Evolutionary conservation across 352 stramenopile species (phyloP).

Genomic region (Globisporangium parvum): DNA sequence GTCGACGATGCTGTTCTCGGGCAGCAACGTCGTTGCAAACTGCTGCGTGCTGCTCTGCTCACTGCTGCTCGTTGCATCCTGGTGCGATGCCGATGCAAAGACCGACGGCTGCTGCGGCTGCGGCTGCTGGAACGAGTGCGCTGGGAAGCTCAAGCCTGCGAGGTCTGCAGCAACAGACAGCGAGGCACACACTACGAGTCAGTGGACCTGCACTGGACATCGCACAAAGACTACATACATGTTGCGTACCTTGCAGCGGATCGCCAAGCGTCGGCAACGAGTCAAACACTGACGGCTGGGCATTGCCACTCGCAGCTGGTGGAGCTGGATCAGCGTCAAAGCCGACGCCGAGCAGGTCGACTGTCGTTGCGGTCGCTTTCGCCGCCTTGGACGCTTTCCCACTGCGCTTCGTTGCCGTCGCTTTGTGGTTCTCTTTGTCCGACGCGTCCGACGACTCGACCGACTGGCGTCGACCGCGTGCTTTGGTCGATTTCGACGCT

Average conservation of each 20-base stretch:
- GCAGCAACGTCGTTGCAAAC: conserved; percentile 47
- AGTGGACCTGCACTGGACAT: no score
- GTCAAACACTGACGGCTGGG: conserved; percentile 38
- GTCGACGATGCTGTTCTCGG: conserved; percentile 66
- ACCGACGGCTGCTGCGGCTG: conserved; percentile 4
- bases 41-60: conserved; percentile 3
- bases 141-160: conserved; percentile 41
- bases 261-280: conserved; percentile 12
- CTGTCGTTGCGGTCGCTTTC: conserved; percentile 16
- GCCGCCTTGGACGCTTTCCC: conserved; percentile 14
- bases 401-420: conserved; percentile 7
- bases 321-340: conserved; percentile 21
- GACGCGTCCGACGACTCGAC: conserved; percentile 32
- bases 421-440: conserved; percentile 30
- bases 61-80: not conserved
- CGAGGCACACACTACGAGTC: not conserved
- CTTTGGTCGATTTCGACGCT: conserved; percentile 12
- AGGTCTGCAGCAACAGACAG: conserved; percentile 23
- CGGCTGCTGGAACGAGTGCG: conserved; percentile 8
- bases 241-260: conserved; percentile 29
- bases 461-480: conserved; percentile 24
- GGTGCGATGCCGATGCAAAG: not conserved
- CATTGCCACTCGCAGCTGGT: not conserved
- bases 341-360: conserved; percentile 48
- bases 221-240: no score